Percentiles rank a stretch among this genome's conserved stretches.
phyloP scores from a whole-genome alignment of 1,284 basidiomycete genomes.

The Serendipita sp. region DNA sequence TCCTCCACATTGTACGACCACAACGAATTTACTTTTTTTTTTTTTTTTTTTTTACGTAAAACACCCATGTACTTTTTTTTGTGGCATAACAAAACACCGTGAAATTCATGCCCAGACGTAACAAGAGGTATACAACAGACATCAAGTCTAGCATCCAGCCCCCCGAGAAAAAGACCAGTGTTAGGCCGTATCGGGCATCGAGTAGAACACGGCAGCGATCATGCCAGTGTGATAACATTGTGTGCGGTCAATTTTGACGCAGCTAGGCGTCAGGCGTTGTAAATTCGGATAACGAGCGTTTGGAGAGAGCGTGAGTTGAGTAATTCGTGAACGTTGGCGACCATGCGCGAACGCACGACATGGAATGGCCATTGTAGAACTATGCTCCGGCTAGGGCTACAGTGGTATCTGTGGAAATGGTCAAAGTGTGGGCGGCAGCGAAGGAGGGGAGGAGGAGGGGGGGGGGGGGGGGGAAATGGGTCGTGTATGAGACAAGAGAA shows the following conservation, averaged over 20 bases:
- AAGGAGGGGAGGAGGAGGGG: not conserved
- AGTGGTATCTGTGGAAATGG: not conserved
- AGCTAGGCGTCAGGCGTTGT: not conserved
- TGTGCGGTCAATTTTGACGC: not conserved
- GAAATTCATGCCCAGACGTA: not conserved
- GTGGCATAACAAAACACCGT: not conserved
- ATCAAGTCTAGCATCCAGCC: not conserved
- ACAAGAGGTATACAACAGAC: slow-evolving; percentile 2
- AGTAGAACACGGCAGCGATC: not conserved
- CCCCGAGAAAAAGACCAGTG: not conserved
- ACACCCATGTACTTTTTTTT: not conserved
- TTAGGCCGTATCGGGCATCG: not conserved
- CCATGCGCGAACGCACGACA: not conserved
- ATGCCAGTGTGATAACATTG: not conserved
- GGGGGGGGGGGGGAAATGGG: not conserved
- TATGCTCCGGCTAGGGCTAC: not conserved
- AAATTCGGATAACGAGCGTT: not conserved
- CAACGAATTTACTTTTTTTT: too few relatives aligned
- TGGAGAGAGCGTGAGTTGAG: not conserved
- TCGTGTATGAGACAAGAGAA: too few relatives aligned
- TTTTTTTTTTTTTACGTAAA: too few relatives aligned
- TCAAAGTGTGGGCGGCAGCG: not conserved
- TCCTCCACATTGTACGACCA: too few relatives aligned
- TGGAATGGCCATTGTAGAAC: not conserved
- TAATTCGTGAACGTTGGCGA: not conserved